phyloP scores from a whole-genome alignment of 495 filamentous ascomycete genomes.

The Hypoxylon rickii region DNA sequence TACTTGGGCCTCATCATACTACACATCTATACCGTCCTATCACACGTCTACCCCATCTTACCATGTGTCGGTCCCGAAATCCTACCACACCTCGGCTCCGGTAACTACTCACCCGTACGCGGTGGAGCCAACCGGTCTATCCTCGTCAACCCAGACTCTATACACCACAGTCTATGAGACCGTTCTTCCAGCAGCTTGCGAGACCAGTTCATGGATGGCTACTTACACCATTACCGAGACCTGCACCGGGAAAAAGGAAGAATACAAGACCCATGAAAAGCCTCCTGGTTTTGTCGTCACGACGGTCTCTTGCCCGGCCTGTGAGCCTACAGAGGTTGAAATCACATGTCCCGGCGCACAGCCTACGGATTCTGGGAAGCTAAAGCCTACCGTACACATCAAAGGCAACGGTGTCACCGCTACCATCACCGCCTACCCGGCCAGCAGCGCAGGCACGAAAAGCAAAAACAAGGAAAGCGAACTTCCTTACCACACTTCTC shows the following conservation, averaged over 20 bases:
- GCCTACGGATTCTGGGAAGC: conserved; percentile 30
- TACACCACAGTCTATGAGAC: conserved; percentile 53
- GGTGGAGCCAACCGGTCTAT: conserved; percentile 10
- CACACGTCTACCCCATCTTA: background rate
- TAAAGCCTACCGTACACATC: conserved; percentile 26
- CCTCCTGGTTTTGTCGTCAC: conserved; percentile 48
- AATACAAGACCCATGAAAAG: conserved; percentile 30
- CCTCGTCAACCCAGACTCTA: conserved; percentile 25
- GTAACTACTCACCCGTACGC: background rate
- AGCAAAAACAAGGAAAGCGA: background rate
- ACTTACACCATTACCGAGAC: conserved; percentile 54
- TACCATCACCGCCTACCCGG: conserved; percentile 30
- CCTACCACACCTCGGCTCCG: conserved; percentile 4
- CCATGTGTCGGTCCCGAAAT: conserved; percentile 10
- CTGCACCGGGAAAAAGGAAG: conserved; percentile 38
- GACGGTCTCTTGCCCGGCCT: conserved; percentile 41
- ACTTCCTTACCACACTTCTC: background rate
- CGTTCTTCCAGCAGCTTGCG: conserved; percentile 43
- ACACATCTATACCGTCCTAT: background rate
- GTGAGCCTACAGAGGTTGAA: conserved; percentile 35
- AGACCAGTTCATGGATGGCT: conserved; percentile 44
- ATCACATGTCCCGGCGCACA: conserved; percentile 44
- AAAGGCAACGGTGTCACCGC: conserved; percentile 43
- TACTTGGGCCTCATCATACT: background rate
- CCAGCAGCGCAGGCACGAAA: background rate